phyloP scores from a whole-genome alignment of 768 basidiomycete species.

The Boletus pseudo-olivaceus region DNA sequence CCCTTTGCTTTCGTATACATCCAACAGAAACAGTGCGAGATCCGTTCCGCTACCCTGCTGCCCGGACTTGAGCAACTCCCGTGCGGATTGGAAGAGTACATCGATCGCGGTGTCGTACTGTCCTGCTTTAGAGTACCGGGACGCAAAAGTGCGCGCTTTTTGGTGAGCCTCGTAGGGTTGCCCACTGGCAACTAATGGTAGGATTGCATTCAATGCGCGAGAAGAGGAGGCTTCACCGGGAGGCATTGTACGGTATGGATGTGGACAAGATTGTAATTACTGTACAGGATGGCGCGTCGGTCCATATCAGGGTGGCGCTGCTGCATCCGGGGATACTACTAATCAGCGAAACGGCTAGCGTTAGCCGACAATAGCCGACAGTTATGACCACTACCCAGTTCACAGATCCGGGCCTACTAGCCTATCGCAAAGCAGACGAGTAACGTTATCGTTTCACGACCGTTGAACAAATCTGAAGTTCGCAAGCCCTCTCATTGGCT shows the following conservation, averaged over 20 bases:
- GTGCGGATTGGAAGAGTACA: constrained; percentile 86
- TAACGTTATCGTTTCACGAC: no score
- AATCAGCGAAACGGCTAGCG: no score
- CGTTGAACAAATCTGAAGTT: no score
- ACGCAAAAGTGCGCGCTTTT: constrained; percentile 93
- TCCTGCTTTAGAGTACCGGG: constrained; percentile 75
- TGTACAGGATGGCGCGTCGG: neutral
- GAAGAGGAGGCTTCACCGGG: constrained; percentile 42
- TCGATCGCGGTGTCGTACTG: constrained; percentile 88
- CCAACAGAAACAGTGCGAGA: constrained; percentile 73
- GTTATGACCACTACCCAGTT: no score
- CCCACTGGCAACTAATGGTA: constrained; percentile 64
- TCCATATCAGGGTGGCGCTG: neutral
- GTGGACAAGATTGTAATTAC: neutral
- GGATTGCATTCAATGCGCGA: constrained; percentile 70
- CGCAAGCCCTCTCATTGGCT: no score
- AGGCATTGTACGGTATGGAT: constrained; percentile 22
- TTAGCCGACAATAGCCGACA: no score
- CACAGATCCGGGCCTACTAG: no score
- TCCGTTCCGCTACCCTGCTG: constrained; percentile 91
- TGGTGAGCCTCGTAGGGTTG: constrained; percentile 93
- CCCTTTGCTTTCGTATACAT: constrained; percentile 75
- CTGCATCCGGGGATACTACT: no score
- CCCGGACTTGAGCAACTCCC: constrained; percentile 83
- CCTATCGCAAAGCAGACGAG: no score